These are phyloP conservation scores for Prunus salicina DNA, from an alignment of 306 rosid genomes.

Conservation along the genomic window DNA sequence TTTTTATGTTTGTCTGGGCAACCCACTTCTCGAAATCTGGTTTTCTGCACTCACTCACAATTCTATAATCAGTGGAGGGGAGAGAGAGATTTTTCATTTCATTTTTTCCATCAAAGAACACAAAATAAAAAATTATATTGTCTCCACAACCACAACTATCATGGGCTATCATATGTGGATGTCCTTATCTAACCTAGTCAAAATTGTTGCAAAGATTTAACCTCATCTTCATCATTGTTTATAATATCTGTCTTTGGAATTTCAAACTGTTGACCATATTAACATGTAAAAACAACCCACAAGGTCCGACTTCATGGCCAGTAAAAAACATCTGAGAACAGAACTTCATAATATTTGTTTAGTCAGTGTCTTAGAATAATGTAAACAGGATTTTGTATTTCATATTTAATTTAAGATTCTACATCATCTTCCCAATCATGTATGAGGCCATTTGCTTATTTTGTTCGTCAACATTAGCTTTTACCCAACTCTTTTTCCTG, in stretches of 20 bases:
- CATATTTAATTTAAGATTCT: too few relatives aligned
- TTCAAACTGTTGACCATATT: constrained; percentile 28
- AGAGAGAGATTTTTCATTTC: constrained; percentile 3
- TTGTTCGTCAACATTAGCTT: too few relatives aligned
- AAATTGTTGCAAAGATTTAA: constrained; percentile 22
- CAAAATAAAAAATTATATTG: background rate
- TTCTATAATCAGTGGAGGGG: constrained; percentile 13
- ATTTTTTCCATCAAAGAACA: background rate
- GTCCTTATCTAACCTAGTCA: constrained; percentile 59
- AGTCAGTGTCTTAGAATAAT: too few relatives aligned
- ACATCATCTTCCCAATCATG: too few relatives aligned
- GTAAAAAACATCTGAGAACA: background rate
- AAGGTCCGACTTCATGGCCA: background rate
- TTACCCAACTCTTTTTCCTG: too few relatives aligned
- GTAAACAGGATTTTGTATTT: too few relatives aligned
- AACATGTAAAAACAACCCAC: background rate
- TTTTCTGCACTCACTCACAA: constrained; percentile 24
- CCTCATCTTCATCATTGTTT: constrained; percentile 10
- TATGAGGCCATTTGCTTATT: too few relatives aligned
- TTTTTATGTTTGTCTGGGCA: background rate
- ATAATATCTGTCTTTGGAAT: constrained; percentile 19
- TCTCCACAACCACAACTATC: background rate
- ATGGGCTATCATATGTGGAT: constrained; percentile 29
- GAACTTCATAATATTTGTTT: too few relatives aligned
- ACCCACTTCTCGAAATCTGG: constrained; percentile 27